Conservation (phyloP, 139 green algal genomes). For the Chloropicon primus region DNA sequence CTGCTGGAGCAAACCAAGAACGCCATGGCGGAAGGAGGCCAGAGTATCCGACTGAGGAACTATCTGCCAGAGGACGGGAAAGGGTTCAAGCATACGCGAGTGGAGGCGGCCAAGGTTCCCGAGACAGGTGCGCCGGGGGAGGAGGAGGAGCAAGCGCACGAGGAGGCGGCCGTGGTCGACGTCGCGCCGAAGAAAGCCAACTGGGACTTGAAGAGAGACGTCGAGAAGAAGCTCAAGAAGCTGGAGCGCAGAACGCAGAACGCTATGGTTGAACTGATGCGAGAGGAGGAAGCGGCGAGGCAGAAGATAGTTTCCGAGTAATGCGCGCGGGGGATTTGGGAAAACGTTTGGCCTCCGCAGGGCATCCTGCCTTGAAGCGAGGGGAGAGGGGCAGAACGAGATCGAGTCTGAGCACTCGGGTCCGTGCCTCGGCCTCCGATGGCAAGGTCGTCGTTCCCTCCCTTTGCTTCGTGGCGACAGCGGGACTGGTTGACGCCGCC, state of each 20-base stretch:
- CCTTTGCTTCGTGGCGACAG: not conserved
- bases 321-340: too few relatives aligned
- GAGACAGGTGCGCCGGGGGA: not conserved
- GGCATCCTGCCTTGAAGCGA: too few relatives aligned
- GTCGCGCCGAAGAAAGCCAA: constrained; percentile 68
- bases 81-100: not conserved
- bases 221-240: constrained; percentile 55
- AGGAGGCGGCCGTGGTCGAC: not conserved
- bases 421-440: not conserved
- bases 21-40: too few relatives aligned
- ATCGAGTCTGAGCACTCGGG: too few relatives aligned
- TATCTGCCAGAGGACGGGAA: not conserved
- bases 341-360: too few relatives aligned
- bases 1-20: too few relatives aligned
- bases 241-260: constrained; percentile 63
- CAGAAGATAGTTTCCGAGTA: constrained; percentile 2
- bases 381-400: too few relatives aligned
- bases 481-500: constrained; percentile 6
- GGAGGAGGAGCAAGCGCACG: not conserved
- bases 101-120: not conserved
- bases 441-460: not conserved
- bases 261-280: constrained; percentile 60
- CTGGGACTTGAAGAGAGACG: constrained; percentile 71
- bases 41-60: too few relatives aligned
- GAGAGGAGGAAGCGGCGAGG: constrained; percentile 33